These are phyloP conservation scores for Acer yangbiense DNA, from an alignment of 345 rosid species.

Conservation along the genomic window DNA sequence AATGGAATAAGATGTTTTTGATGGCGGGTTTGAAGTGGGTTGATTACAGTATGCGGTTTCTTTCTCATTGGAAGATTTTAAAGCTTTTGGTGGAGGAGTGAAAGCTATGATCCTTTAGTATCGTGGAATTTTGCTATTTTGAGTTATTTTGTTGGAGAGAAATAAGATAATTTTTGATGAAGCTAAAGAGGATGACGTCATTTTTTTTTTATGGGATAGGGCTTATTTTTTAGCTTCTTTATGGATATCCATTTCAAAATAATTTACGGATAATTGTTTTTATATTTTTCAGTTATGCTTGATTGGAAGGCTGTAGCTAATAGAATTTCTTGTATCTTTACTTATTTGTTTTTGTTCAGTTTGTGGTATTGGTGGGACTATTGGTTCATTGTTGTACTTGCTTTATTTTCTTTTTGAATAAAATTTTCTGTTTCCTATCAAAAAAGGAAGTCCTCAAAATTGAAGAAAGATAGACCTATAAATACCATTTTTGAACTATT, in stretches of 20 bases:
- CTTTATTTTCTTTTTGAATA: neutral
- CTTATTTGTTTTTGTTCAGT: neutral
- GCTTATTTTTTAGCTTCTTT: neutral
- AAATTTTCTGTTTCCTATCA: neutral
- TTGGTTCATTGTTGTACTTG: neutral
- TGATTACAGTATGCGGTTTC: neutral
- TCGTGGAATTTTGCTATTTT: neutral
- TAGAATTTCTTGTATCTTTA: neutral
- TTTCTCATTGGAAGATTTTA: too few relatives aligned
- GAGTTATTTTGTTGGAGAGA: neutral
- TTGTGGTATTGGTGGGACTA: neutral
- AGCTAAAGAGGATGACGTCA: neutral
- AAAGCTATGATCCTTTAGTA: neutral
- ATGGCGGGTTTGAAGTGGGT: neutral
- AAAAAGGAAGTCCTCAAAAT: neutral
- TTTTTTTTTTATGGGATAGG: neutral
- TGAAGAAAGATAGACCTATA: neutral
- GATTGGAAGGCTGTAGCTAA: neutral
- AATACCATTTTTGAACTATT: neutral
- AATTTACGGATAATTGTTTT: neutral
- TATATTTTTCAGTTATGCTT: neutral
- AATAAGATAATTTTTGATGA: too few relatives aligned
- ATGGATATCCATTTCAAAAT: neutral
- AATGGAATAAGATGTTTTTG: neutral
- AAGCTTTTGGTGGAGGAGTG: neutral